These are phyloP conservation scores for Chlamydomonas sp. DNA, from an alignment of 139 green algal species.

Conservation along the genomic window DNA sequence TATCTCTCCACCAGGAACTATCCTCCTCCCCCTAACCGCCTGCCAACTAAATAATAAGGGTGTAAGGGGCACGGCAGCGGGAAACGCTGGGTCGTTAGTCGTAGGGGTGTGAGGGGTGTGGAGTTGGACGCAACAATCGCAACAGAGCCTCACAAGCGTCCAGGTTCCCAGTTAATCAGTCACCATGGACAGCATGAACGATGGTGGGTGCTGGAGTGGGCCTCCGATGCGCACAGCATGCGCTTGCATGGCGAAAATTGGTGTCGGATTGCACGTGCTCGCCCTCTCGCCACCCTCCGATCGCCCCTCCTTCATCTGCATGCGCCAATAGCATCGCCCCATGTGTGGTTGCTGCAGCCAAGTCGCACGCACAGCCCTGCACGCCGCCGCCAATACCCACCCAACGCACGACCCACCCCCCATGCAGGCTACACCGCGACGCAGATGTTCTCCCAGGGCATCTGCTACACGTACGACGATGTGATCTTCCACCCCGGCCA, in stretches of 20 bases:
- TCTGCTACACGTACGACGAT: conserved; percentile 97
- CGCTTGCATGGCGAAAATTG: not conserved
- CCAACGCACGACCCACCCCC: not conserved
- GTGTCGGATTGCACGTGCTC: not conserved
- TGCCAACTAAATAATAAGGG: too few species aligned
- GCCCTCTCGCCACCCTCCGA: not conserved
- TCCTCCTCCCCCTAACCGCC: too few species aligned
- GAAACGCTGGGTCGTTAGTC: too few species aligned
- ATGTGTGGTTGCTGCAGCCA: too few species aligned
- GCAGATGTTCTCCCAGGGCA: conserved; percentile 47
- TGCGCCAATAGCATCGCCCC: not conserved
- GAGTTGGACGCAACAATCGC: too few species aligned
- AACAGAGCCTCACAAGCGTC: too few species aligned
- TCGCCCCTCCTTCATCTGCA: not conserved
- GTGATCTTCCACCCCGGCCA: conserved; percentile 96
- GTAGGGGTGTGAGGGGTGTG: too few species aligned
- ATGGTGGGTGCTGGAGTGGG: too few species aligned
- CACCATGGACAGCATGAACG: too few species aligned
- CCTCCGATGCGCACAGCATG: not conserved
- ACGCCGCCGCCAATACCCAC: not conserved
- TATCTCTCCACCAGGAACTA: too few species aligned
- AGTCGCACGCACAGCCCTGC: not conserved
- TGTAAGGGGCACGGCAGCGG: too few species aligned
- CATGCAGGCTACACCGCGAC: conserved; percentile 14
- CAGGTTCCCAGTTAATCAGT: too few species aligned